Conservation (phyloP, 1,284 basidiomycete species). For the Ustilago vetiveriae region DNA sequence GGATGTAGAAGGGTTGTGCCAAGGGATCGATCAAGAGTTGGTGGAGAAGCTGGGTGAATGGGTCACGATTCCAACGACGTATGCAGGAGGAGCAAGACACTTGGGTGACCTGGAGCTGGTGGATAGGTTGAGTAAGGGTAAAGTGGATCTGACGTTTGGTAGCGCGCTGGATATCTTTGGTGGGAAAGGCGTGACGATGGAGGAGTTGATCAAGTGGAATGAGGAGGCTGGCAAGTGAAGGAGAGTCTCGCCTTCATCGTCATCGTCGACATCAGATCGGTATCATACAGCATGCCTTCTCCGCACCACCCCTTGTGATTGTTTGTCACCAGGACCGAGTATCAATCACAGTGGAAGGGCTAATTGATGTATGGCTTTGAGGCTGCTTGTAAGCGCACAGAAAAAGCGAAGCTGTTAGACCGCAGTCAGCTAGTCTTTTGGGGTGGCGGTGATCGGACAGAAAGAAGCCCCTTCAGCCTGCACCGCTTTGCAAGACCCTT, state of each 20-base stretch:
- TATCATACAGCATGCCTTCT: too few relatives aligned
- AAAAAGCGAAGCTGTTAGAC: too few relatives aligned
- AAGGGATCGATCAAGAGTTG: constrained; percentile 92
- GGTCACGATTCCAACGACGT: constrained; percentile 90
- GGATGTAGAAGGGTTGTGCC: constrained; percentile 95
- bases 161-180: constrained; percentile 87
- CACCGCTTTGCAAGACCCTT: too few relatives aligned
- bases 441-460: too few relatives aligned
- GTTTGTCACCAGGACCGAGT: too few relatives aligned
- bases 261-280: neutral
- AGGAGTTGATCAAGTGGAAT: constrained; percentile 74
- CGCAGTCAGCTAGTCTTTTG: too few relatives aligned
- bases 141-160: constrained; percentile 94
- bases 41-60: constrained; percentile 88
- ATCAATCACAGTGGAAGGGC: too few relatives aligned
- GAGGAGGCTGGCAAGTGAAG: constrained; percentile 3
- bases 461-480: too few relatives aligned
- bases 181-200: constrained; percentile 77
- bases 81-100: constrained; percentile 93
- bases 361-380: too few relatives aligned
- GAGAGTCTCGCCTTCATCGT: too few relatives aligned
- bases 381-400: too few relatives aligned
- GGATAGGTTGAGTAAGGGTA: constrained; percentile 80
- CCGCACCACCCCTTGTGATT: too few relatives aligned
- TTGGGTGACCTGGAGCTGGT: constrained; percentile 86